phyloP scores from a whole-genome alignment of 768 basidiomycete genomes.

The Floccularia luteovirens region DNA sequence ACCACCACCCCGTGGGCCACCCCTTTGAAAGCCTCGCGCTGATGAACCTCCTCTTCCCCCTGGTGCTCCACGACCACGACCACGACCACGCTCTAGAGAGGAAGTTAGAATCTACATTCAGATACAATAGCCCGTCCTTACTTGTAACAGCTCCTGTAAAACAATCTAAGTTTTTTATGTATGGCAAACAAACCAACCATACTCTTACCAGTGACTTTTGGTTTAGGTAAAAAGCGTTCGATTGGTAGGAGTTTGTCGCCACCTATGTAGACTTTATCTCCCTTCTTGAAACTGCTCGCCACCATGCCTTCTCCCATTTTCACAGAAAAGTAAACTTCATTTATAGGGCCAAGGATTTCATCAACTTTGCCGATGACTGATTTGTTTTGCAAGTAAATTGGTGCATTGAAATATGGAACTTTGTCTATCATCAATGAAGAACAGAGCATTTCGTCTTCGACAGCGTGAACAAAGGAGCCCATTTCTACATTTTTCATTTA shows the following conservation, averaged over 20 bases:
- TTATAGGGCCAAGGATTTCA: slow-evolving; percentile 99
- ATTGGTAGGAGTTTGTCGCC: slow-evolving; percentile 96
- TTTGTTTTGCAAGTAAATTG: slow-evolving; percentile 96
- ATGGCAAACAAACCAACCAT: slow-evolving; percentile 6
- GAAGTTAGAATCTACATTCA: slow-evolving; percentile 5
- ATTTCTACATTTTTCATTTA: slow-evolving; percentile 52
- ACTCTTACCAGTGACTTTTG: slow-evolving; percentile 69
- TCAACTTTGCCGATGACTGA: slow-evolving; percentile 95
- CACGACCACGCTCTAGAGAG: slow-evolving; percentile 33
- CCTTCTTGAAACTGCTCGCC: slow-evolving; percentile 91
- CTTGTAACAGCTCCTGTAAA: slow-evolving; percentile 38
- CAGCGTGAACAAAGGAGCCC: slow-evolving; percentile 88
- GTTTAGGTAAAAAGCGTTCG: slow-evolving; percentile 95
- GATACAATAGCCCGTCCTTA: slow-evolving; percentile 18
- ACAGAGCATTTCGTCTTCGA: slow-evolving; percentile 98
- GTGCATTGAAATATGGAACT: slow-evolving; percentile 98
- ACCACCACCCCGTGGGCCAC: slow-evolving; percentile 33
- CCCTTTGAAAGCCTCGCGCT: slow-evolving; percentile 37
- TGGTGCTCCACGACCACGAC: slow-evolving; percentile 12
- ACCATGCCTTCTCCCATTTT: slow-evolving; percentile 98
- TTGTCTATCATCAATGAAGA: slow-evolving; percentile 77
- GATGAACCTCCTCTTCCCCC: slow-evolving; percentile 35
- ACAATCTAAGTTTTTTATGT: slow-evolving; percentile 1
- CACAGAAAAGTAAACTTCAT: slow-evolving; percentile 95
- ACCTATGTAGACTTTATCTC: slow-evolving; percentile 96